A percentile compares a stretch with the other conserved stretches of the same genome.
These are phyloP conservation scores for Aspergillus steynii DNA, from an alignment of 495 filamentous ascomycete species.

Conservation along the genomic window DNA sequence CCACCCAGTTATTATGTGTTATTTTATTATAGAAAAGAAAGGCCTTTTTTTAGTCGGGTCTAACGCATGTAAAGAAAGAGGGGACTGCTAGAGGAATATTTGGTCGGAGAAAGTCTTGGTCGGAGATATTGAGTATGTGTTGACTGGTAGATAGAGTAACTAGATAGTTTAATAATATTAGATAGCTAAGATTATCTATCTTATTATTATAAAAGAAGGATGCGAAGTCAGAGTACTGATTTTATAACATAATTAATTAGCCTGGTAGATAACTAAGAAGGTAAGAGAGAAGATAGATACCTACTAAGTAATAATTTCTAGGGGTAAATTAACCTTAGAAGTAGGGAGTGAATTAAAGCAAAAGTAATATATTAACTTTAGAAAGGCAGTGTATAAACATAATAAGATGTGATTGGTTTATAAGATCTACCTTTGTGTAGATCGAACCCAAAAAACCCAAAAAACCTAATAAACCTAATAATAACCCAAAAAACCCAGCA, in stretches of 20 bases:
- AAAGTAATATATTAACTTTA: constrained; percentile 1
- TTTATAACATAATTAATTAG: constrained; percentile 13
- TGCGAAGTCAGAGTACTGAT: constrained; percentile 12
- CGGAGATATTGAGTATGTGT: neutral
- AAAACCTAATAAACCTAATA: neutral
- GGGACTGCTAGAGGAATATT: neutral
- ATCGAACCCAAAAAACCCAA: neutral
- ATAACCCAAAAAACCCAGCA: no score
- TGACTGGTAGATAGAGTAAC: constrained; percentile 11
- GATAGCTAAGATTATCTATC: constrained; percentile 4
- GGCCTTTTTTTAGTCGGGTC: constrained; percentile 7
- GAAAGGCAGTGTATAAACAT: no score
- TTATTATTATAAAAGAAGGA: constrained; percentile 13
- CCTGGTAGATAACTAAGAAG: neutral
- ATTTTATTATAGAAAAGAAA: constrained; percentile 13
- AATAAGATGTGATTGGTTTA: neutral
- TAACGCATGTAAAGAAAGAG: neutral
- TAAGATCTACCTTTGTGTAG: neutral
- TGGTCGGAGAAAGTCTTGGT: neutral
- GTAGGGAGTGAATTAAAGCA: constrained; percentile 1
- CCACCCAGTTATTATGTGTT: constrained; percentile 8
- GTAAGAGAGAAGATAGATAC: neutral
- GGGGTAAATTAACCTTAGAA: neutral
- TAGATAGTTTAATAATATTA: constrained; percentile 5
- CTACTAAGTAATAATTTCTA: constrained; percentile 1